Evolutionary conservation across 805 yeast species (phyloP).

Genomic region (Yamadazyma sp.): DNA sequence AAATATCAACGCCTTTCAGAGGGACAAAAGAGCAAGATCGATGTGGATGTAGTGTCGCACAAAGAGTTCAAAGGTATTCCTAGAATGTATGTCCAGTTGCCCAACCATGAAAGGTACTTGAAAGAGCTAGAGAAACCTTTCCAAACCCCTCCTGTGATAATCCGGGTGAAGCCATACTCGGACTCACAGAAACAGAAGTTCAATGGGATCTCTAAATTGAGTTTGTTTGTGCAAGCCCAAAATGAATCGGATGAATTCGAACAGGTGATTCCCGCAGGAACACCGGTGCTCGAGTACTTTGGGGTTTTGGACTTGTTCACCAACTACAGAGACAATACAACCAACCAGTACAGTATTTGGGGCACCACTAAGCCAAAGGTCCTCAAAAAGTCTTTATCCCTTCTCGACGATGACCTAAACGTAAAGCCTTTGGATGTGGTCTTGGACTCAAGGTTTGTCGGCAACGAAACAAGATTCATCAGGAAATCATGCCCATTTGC

Average conservation of each 20-base stretch:
- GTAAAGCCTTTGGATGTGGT: slow-evolving; percentile 50
- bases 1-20: slow-evolving; percentile 4
- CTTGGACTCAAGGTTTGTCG: slow-evolving; percentile 77
- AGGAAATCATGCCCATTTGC: slow-evolving; percentile 63
- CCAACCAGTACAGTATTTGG: slow-evolving; percentile 75
- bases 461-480: slow-evolving; percentile 72
- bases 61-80: slow-evolving; percentile 29
- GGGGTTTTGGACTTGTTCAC: slow-evolving; percentile 74
- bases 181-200: slow-evolving; percentile 60
- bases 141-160: slow-evolving; percentile 26
- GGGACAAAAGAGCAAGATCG: slow-evolving; percentile 1
- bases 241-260: slow-evolving; percentile 11
- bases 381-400: slow-evolving; percentile 20
- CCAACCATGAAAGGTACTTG: slow-evolving; percentile 32
- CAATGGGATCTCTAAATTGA: slow-evolving; percentile 68
- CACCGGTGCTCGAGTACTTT: slow-evolving; percentile 57
- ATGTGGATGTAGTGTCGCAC: slow-evolving; percentile 23
- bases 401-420: slow-evolving; percentile 8
- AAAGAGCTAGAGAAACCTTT: slow-evolving; percentile 28
- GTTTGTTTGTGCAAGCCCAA: slow-evolving; percentile 46
- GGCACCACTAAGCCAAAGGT: slow-evolving; percentile 59
- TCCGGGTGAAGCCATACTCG: slow-evolving; percentile 55
- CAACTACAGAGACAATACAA: slow-evolving; percentile 60
- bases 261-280: slow-evolving; percentile 41
- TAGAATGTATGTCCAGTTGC: slow-evolving; percentile 31